Evolutionary conservation across 768 basidiomycete species (phyloP).

Genomic region (Boletus huronensis): DNA sequence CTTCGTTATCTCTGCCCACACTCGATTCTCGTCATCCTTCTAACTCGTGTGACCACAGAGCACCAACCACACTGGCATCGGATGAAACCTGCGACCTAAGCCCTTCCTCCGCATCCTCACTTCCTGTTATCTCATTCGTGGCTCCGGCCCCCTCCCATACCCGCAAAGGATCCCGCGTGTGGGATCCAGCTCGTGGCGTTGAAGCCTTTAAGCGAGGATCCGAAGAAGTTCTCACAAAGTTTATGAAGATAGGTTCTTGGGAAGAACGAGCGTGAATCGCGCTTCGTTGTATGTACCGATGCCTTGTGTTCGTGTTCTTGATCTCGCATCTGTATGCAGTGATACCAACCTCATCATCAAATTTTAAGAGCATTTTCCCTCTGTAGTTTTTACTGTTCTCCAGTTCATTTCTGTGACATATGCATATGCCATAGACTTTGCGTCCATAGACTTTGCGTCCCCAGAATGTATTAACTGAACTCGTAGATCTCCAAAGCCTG

Average conservation of each 20-base stretch:
- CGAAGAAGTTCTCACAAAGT: slow-evolving; percentile 81
- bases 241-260: slow-evolving; percentile 76
- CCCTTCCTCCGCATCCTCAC: slow-evolving; percentile 9
- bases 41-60: slow-evolving; percentile 6
- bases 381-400: neutral
- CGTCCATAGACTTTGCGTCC: neutral
- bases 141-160: slow-evolving; percentile 39
- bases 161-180: slow-evolving; percentile 60
- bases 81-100: slow-evolving; percentile 6
- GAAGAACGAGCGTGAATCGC: slow-evolving; percentile 42
- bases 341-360: slow-evolving; percentile 1
- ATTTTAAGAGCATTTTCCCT: neutral
- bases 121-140: slow-evolving; percentile 52
- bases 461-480: neutral
- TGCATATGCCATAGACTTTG: neutral
- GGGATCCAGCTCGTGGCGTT: slow-evolving; percentile 83
- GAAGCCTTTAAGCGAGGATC: slow-evolving; percentile 85
- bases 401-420: neutral
- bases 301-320: neutral
- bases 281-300: neutral
- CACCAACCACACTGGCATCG: slow-evolving; percentile 3
- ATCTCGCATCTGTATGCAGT: neutral
- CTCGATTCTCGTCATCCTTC: slow-evolving; percentile 22
- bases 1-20: slow-evolving; percentile 2
- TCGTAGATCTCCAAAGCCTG: neutral